phyloP scores from a whole-genome alignment of 1,284 basidiomycete species.

The Puccinia hordei region DNA sequence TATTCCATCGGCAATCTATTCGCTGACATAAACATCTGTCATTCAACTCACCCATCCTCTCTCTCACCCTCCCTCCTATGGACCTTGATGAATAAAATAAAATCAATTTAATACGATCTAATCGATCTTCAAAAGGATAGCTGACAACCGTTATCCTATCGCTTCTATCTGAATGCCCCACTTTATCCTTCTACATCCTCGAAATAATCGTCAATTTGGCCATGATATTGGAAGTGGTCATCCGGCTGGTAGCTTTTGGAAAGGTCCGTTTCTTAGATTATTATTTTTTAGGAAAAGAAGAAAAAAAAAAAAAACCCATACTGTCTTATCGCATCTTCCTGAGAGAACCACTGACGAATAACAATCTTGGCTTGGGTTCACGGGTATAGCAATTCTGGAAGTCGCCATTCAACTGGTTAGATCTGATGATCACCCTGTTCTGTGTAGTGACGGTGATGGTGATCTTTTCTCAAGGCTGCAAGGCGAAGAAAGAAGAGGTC shows the following conservation, averaged over 20 bases:
- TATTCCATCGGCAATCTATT: too few species aligned
- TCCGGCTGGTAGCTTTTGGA: slow-evolving; percentile 85
- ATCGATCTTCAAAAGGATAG: slow-evolving; percentile 34
- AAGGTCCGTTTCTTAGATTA: too few species aligned
- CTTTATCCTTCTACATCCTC: slow-evolving; percentile 76
- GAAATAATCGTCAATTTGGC: slow-evolving; percentile 85
- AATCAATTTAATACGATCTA: too few species aligned
- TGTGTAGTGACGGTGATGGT: slow-evolving; percentile 82
- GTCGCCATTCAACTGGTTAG: slow-evolving; percentile 83
- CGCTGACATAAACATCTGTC: too few species aligned
- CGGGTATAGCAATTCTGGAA: slow-evolving; percentile 84
- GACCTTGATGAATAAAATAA: too few species aligned
- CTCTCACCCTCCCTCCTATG: too few species aligned
- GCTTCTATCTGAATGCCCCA: slow-evolving; percentile 64
- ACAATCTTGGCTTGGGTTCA: too few species aligned
- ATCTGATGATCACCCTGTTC: slow-evolving; percentile 79
- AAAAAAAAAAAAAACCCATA: too few species aligned
- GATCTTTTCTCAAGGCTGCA: slow-evolving; percentile 78
- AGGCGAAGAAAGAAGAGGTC: slow-evolving; percentile 81
- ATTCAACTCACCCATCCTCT: too few species aligned
- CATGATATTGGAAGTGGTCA: slow-evolving; percentile 88
- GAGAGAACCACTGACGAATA: too few species aligned
- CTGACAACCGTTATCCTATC: slow-evolving; percentile 86
- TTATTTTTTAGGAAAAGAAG: too few species aligned
- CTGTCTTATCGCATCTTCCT: too few species aligned